A percentile compares a stretch with the other conserved stretches of the same genome.
Evolutionary conservation across 1,139 yeast genomes (phyloP).

Genomic region (Candida labiduridarum): DNA sequence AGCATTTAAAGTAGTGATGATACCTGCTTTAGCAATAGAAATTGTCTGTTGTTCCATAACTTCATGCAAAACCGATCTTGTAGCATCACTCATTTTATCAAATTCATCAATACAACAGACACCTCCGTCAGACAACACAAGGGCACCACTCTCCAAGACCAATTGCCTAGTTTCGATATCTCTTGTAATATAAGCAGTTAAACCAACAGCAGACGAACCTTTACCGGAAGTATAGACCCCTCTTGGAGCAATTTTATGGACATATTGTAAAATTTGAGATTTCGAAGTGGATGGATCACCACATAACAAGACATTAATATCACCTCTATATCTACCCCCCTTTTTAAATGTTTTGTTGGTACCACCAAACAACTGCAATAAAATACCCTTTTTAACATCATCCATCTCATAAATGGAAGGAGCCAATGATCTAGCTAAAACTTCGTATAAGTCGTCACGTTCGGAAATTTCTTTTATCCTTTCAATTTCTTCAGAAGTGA

Average conservation of each 20-base stretch:
- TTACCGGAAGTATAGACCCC: slow-evolving; percentile 98
- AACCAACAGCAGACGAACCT: slow-evolving; percentile 98
- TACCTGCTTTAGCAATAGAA: slow-evolving; percentile 97
- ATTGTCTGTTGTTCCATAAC: slow-evolving; percentile 99
- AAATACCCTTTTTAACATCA: slow-evolving; percentile 92
- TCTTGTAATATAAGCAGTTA: slow-evolving; percentile 94
- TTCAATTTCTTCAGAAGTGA: slow-evolving; percentile 69
- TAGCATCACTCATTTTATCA: slow-evolving; percentile 94
- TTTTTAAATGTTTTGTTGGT: slow-evolving; percentile 84
- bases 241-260: slow-evolving; percentile 95
- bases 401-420: slow-evolving; percentile 96
- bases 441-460: slow-evolving; percentile 81
- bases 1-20: slow-evolving; percentile 94
- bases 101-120: slow-evolving; percentile 98
- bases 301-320: slow-evolving; percentile 83
- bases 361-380: slow-evolving; percentile 93
- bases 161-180: slow-evolving; percentile 92
- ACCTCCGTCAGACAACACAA: slow-evolving; percentile 97
- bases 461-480: slow-evolving; percentile 62
- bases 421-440: slow-evolving; percentile 89
- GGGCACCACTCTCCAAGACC: slow-evolving; percentile 94
- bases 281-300: slow-evolving; percentile 99
- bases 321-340: slow-evolving; percentile 97
- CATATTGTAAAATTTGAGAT: slow-evolving; percentile 90
- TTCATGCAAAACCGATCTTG: slow-evolving; percentile 94